These are phyloP conservation scores for Fusarium equiseti DNA, from an alignment of 2,329 filamentous ascomycete species.

Conservation along the genomic window DNA sequence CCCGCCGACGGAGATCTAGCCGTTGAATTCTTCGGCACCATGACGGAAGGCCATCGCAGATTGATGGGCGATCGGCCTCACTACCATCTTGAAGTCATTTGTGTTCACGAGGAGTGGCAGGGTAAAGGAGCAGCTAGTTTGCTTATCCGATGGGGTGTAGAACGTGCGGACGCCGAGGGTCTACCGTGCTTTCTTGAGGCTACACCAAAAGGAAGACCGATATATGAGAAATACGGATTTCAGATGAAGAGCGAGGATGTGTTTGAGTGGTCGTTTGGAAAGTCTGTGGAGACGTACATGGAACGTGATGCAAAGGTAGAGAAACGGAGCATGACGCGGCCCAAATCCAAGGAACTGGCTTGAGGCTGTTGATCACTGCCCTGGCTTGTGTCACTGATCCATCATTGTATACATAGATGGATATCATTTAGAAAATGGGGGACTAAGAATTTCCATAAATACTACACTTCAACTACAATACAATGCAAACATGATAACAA, in stretches of 20 bases:
- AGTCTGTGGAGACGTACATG: conserved; percentile 54
- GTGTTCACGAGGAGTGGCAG: conserved; percentile 57
- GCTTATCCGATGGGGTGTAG: conserved; percentile 62
- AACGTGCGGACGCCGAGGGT: conserved; percentile 58
- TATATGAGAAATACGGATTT: conserved; percentile 65
- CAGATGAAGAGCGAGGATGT: conserved; percentile 52
- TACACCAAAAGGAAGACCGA: conserved; percentile 58
- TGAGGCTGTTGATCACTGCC: conserved; percentile 17
- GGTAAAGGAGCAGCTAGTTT: conserved; percentile 59
- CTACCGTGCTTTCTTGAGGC: conserved; percentile 63
- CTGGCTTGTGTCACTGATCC: conserved; percentile 29
- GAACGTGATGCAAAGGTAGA: conserved; percentile 43
- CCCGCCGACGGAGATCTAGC: conserved; percentile 57
- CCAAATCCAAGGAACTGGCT: conserved; percentile 16
- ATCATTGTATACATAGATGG: background rate
- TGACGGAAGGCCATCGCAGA: conserved; percentile 52
- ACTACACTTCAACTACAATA: background rate
- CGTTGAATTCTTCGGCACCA: conserved; percentile 55
- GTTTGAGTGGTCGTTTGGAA: conserved; percentile 51
- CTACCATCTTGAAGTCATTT: conserved; percentile 63
- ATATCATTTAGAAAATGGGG: background rate
- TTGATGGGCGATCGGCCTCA: conserved; percentile 59
- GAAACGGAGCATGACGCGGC: conserved; percentile 22
- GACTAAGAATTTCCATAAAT: background rate
- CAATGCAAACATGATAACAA: conserved; percentile 16